Conservation (phyloP, 176 grass and related monocot genomes). For the Leersia perrieri region DNA sequence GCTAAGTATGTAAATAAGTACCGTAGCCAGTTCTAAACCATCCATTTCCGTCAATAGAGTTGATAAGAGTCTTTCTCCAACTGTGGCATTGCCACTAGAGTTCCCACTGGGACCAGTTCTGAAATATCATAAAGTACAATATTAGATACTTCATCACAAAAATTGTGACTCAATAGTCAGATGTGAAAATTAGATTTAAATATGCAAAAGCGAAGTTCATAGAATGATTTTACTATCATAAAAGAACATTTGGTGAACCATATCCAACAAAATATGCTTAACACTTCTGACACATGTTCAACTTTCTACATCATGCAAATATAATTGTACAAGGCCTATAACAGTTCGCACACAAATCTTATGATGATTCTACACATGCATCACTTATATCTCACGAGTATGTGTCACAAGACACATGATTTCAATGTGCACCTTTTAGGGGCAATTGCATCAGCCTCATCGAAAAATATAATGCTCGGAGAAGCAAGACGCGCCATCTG, state of each 20-base stretch:
- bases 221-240: not conserved
- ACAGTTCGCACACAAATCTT: not conserved
- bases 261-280: not conserved
- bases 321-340: not conserved
- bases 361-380: not conserved
- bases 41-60: slow-evolving; percentile 95
- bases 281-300: not conserved
- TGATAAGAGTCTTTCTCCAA: slow-evolving; percentile 86
- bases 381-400: not conserved
- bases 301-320: slow-evolving; percentile 15
- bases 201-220: not conserved
- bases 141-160: slow-evolving; percentile 4
- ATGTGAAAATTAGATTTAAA: not conserved
- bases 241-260: not conserved
- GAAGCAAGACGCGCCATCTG: slow-evolving; percentile 75
- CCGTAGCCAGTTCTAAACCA: slow-evolving; percentile 77
- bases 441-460: slow-evolving; percentile 78
- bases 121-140: slow-evolving; percentile 28
- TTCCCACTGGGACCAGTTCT: slow-evolving; percentile 52
- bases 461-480: slow-evolving; percentile 92
- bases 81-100: slow-evolving; percentile 51
- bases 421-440: slow-evolving; percentile 66
- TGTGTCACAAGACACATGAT: not conserved
- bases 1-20: slow-evolving; percentile 25
- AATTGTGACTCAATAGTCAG: not conserved